Conservation (phyloP, 148 eudicot species). For the Camellia japonica region DNA sequence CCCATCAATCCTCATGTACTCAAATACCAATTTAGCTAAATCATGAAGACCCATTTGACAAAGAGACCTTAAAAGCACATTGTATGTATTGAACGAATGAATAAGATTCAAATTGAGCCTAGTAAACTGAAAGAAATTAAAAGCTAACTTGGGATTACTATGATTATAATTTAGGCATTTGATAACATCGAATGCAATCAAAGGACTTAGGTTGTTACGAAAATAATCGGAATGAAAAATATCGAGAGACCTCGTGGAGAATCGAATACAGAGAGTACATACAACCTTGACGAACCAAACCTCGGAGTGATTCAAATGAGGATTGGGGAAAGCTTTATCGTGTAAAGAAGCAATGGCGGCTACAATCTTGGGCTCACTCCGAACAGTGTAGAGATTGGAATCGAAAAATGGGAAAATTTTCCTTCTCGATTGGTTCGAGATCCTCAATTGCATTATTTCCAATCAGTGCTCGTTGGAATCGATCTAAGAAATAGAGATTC, state of each 20-base stretch:
- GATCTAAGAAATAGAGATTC: neutral
- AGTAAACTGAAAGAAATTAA: conserved; percentile 52
- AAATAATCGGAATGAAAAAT: conserved; percentile 45
- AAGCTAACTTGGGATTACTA: conserved; percentile 52
- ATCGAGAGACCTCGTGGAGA: conserved; percentile 26
- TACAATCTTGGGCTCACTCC: conserved; percentile 24
- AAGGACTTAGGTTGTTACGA: conserved; percentile 37
- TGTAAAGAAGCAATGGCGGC: conserved; percentile 19
- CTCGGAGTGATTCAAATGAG: conserved; percentile 10
- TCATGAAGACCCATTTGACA: conserved; percentile 55
- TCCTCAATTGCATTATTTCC: conserved; percentile 36
- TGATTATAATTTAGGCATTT: conserved; percentile 20
- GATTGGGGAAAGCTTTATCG: neutral
- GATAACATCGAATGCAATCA: conserved; percentile 57
- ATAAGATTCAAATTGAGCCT: conserved; percentile 43
- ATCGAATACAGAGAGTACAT: conserved; percentile 52
- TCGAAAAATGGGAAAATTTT: neutral
- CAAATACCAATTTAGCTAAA: conserved; percentile 52
- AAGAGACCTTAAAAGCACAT: conserved; percentile 54
- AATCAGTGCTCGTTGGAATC: neutral
- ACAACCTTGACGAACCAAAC: conserved; percentile 74
- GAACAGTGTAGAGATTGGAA: neutral
- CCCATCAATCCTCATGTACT: conserved; percentile 66
- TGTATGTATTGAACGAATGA: conserved; percentile 47
- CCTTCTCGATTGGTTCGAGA: conserved; percentile 7